Evolutionary conservation across 495 filamentous ascomycete genomes (phyloP).

Genomic region (Xylaria bambusicola): DNA sequence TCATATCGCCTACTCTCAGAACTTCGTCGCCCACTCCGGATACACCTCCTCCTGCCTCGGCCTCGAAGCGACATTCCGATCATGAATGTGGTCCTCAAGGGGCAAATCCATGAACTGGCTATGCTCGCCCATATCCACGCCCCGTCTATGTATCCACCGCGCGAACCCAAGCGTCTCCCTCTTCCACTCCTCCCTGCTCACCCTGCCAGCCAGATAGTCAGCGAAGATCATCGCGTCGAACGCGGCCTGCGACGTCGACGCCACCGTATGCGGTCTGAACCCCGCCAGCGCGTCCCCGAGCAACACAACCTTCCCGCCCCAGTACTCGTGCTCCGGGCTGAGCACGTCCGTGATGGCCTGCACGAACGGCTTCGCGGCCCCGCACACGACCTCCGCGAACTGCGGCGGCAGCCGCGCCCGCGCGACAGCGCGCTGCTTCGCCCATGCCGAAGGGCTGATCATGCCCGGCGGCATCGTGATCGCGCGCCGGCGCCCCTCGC

Average conservation of each 20-base stretch:
- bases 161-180: constrained; percentile 48
- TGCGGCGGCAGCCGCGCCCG: constrained; percentile 47
- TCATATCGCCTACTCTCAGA: too few relatives aligned
- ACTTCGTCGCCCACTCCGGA: constrained; percentile 34
- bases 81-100: constrained; percentile 37
- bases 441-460: constrained; percentile 44
- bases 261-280: constrained; percentile 59
- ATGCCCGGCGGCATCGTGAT: constrained; percentile 55
- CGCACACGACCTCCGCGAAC: constrained; percentile 55
- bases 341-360: constrained; percentile 58
- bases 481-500: constrained; percentile 43
- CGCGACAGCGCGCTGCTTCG: constrained; percentile 46
- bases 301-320: constrained; percentile 52
- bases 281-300: constrained; percentile 59
- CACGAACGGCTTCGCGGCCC: constrained; percentile 53
- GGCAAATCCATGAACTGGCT: constrained; percentile 46
- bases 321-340: constrained; percentile 44
- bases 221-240: constrained; percentile 49
- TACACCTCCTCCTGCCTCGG: constrained; percentile 34
- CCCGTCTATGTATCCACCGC: constrained; percentile 44
- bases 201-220: constrained; percentile 44
- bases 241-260: constrained; percentile 53
- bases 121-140: constrained; percentile 50
- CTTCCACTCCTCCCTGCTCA: constrained; percentile 45
- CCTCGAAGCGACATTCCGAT: constrained; percentile 37